Conservation (phyloP, 2,329 filamentous ascomycete species). For the Curvularia sp. region DNA sequence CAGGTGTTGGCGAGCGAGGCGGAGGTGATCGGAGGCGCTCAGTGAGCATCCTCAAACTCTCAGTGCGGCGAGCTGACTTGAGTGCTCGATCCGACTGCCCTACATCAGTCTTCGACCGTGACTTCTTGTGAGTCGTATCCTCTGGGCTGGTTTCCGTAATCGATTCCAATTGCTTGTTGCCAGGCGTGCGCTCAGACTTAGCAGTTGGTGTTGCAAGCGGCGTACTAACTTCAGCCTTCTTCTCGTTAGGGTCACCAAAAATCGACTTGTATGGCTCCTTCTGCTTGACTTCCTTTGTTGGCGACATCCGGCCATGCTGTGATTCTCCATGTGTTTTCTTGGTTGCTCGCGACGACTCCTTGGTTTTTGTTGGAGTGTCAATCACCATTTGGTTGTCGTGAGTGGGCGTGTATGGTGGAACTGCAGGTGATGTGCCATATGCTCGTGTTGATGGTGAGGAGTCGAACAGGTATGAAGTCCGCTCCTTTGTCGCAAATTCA, state of each 20-base stretch:
- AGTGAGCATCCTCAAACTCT: constrained; percentile 44
- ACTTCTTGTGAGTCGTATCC: constrained; percentile 53
- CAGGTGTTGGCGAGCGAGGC: constrained; percentile 42
- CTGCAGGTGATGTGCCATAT: constrained; percentile 40
- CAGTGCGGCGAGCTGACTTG: constrained; percentile 50
- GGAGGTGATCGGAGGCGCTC: constrained; percentile 45
- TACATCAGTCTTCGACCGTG: constrained; percentile 53
- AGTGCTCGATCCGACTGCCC: constrained; percentile 53
- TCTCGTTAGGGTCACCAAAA: constrained; percentile 45
- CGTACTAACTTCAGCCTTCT: constrained; percentile 26
- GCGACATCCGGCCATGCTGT: constrained; percentile 20
- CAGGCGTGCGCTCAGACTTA: constrained; percentile 40
- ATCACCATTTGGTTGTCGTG: constrained; percentile 19
- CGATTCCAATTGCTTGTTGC: constrained; percentile 54
- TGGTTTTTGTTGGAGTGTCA: constrained; percentile 24
- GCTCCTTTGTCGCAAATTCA: constrained; percentile 48
- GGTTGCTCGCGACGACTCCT: constrained; percentile 10
- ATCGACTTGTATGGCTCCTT: constrained; percentile 43
- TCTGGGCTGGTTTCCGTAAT: constrained; percentile 61
- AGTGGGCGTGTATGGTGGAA: constrained; percentile 29
- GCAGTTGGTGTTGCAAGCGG: constrained; percentile 33
- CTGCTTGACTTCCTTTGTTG: constrained; percentile 19
- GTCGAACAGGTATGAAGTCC: constrained; percentile 47
- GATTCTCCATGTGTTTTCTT: constrained; percentile 16
- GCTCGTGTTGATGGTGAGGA: constrained; percentile 48